Conservation (phyloP, 2,329 filamentous ascomycete species). For the Ceratocystis papillata region DNA sequence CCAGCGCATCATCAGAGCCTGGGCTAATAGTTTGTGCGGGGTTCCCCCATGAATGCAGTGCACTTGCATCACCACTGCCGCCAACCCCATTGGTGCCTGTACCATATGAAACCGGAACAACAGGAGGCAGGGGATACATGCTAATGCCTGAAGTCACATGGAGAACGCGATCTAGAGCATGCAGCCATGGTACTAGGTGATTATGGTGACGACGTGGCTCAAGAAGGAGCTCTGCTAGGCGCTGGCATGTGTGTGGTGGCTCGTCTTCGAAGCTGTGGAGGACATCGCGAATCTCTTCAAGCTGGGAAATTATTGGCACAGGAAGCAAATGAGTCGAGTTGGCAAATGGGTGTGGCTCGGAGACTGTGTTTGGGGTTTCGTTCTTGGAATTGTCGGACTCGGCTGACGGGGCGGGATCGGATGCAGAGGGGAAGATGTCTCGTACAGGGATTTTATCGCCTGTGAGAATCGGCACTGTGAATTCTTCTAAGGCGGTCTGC, state of each 20-base stretch:
- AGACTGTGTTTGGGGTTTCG: slow-evolving; percentile 20
- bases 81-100: slow-evolving; percentile 42
- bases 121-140: slow-evolving; percentile 67
- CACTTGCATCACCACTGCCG: slow-evolving; percentile 29
- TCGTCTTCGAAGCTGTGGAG: slow-evolving; percentile 59
- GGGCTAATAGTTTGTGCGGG: slow-evolving; percentile 40
- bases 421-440: slow-evolving; percentile 16
- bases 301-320: slow-evolving; percentile 50
- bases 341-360: slow-evolving; percentile 25
- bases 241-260: slow-evolving; percentile 87
- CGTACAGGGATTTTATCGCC: slow-evolving; percentile 20
- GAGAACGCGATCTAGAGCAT: slow-evolving; percentile 81
- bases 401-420: slow-evolving; percentile 29
- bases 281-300: slow-evolving; percentile 49
- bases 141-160: slow-evolving; percentile 75
- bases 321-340: slow-evolving; percentile 44
- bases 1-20: slow-evolving; percentile 78
- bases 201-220: slow-evolving; percentile 68
- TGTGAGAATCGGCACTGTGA: slow-evolving; percentile 17
- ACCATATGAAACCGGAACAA: slow-evolving; percentile 49
- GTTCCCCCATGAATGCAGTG: slow-evolving; percentile 38
- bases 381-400: slow-evolving; percentile 31
- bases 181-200: slow-evolving; percentile 71
- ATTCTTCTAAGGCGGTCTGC: slow-evolving; percentile 19
- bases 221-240: slow-evolving; percentile 76